These are phyloP conservation scores for Magnaporthiopsis incrustans DNA, from an alignment of 2,329 filamentous ascomycete species.

Conservation along the genomic window DNA sequence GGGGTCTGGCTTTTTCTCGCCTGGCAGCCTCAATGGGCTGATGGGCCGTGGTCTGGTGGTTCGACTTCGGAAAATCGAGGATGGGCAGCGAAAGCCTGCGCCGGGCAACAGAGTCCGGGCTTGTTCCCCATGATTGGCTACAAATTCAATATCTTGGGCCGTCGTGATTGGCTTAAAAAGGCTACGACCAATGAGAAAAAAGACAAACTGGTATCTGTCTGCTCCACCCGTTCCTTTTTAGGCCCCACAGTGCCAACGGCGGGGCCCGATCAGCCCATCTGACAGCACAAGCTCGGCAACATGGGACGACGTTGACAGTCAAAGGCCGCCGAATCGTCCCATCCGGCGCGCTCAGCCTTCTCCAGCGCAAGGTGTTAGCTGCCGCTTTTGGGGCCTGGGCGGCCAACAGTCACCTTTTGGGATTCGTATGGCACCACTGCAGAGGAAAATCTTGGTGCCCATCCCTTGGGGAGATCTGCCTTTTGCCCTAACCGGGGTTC, in stretches of 20 bases:
- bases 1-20: not conserved
- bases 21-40: not conserved
- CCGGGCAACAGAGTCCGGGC: not conserved
- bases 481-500: not conserved
- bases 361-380: not conserved
- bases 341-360: not conserved
- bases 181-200: not conserved
- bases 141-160: not conserved
- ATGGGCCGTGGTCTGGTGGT: not conserved
- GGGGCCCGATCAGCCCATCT: constrained; percentile 7
- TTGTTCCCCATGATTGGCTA: not conserved
- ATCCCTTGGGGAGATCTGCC: not conserved
- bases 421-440: not conserved
- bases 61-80: not conserved
- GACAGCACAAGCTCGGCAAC: not conserved
- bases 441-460: not conserved
- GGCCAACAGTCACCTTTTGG: too few relatives aligned
- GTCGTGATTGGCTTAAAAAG: not conserved
- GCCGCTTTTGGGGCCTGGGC: not conserved
- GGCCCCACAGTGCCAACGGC: not conserved
- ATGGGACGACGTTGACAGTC: constrained; percentile 4
- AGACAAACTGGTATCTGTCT: too few relatives aligned
- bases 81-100: too few relatives aligned
- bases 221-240: not conserved
- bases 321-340: constrained; percentile 2